Base-by-base conservation (phyloP, 306 rosid species). In the Castanopsis chinensis region DNA sequence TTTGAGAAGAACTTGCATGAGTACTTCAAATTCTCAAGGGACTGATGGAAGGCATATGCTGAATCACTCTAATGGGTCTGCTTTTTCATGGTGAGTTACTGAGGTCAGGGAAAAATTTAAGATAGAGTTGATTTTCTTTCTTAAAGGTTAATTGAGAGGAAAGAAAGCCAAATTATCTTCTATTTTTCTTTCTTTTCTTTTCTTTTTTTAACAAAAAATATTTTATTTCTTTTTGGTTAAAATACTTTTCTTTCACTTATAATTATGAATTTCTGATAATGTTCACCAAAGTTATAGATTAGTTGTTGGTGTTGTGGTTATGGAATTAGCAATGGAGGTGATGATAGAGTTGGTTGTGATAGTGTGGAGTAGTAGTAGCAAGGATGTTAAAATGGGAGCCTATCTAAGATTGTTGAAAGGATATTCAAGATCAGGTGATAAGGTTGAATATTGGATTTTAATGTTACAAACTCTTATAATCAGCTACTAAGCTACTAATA, bases 71-170 rank as follows among this genome's bases (percentile, higher is more conserved):
- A 75, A 83, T 79, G 86, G 84, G 52, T 91, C 96, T 73, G 92
- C 96, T 27, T 93, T 93, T 84, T 85, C 96, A 81, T 23, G 88
- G 97, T 93, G 69, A 87, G 92, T 69, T 41, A 77, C 35, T 14
- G 35, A 64, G 52, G 51, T 67, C n/a, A 35, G 74, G 61, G 80
- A 65, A 15, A 0, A 19, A 49, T 32, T 45, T 71, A 10, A 21
- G 27, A 17, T 33, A 17, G 11, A n/a, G 54, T 23, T 21, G 32
- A 45, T 71, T 49, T 71, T 25, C 14, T 23, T 49, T 32, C 43
- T 28, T 27, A 60, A 37, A 20, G 30, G 69, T 67, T 55, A n/a
- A 55, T 52, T 4, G 20, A 13, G 58, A 71, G 57, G 75, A 20
- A 9, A 43, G 59, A 71, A 27, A 20, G 35, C 20, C 20, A 14